Percentiles rank a stretch among this genome's conserved stretches.
phyloP scores from a whole-genome alignment of 2,329 filamentous ascomycete species.

The Fusarium hostae region DNA sequence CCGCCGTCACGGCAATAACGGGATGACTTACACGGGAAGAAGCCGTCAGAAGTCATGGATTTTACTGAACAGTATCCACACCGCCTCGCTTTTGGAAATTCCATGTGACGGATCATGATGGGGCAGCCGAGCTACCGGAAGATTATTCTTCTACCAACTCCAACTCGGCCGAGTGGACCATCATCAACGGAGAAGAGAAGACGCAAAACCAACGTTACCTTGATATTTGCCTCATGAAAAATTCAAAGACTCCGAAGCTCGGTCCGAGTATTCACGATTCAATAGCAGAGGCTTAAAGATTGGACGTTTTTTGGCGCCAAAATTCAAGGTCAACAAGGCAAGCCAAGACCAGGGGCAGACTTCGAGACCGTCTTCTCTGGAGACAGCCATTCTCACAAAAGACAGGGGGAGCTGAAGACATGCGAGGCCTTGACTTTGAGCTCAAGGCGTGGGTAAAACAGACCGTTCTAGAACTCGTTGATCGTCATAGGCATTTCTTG shows the following conservation, averaged over 20 bases:
- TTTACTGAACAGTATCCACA: slow-evolving; percentile 24
- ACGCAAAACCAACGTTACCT: background rate
- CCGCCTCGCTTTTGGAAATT: slow-evolving; percentile 11
- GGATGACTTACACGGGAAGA: slow-evolving; percentile 32
- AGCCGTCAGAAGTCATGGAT: slow-evolving; percentile 1
- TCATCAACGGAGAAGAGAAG: background rate
- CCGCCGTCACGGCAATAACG: slow-evolving; percentile 29
- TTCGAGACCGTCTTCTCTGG: slow-evolving; percentile 35
- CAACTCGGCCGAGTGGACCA: slow-evolving; percentile 14
- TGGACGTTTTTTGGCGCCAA: slow-evolving; percentile 10
- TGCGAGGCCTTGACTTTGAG: slow-evolving; percentile 10
- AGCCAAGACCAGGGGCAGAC: slow-evolving; percentile 29
- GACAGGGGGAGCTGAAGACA: slow-evolving; percentile 29
- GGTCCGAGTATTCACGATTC: background rate
- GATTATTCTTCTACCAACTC: background rate
- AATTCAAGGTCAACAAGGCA: slow-evolving; percentile 13
- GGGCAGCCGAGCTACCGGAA: slow-evolving; percentile 7
- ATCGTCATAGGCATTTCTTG: slow-evolving; percentile 44
- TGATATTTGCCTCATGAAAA: background rate
- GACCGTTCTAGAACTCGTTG: slow-evolving; percentile 43
- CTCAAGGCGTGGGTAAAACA: slow-evolving; percentile 22
- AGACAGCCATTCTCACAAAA: slow-evolving; percentile 4
- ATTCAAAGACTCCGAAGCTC: background rate
- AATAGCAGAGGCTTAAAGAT: background rate
- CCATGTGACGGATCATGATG: slow-evolving; percentile 2